Base-by-base conservation (phyloP, 345 rosid genomes). In the Euphorbia tirucalli region DNA sequence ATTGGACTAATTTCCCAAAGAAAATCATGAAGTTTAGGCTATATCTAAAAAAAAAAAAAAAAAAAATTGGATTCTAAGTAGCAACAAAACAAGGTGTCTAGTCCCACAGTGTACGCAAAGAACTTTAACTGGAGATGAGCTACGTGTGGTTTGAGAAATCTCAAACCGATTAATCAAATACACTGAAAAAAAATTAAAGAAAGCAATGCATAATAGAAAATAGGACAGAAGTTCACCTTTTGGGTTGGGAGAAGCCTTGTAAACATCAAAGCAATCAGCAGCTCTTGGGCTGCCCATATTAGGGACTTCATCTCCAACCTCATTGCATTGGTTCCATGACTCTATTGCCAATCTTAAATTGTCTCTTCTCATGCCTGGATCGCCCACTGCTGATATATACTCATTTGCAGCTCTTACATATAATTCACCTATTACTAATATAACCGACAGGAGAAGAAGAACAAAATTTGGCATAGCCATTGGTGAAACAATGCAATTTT, bases 241-340 rank as follows among this genome's bases (percentile, higher is more conserved):
- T 19, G 50, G 9, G 13, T 57, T 15, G 0, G 66, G 57, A 25
- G 71, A 61, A 64, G 65, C 71, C 58, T 72, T 39, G 52, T 81
- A 83, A 19, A 90, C 61, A 76, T 92, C 91, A 75, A 92, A 88
- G 77, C 97, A 92, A 72, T 92, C 97, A 0, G 94, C 97, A 52
- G 91, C 89, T 77, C 96, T 78, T 13, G 97, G 97, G 75, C 96
- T 88, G 41, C 96, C 96, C 92, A 90, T 87, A 15, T 63, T 67
- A 52, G 93, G 92, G 78, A 87, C 87, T 80, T 90, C 92, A 3
- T 68, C 52, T 11, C 94, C 97, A 72, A 90, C 94, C 81, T 92
- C 96, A 80, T 92, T 90, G 84, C 97, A 92, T 32, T 88, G 90
- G 77, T 92, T 90, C 97, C 96, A 92, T 77, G 92, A 92, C 81